Evolutionary conservation across 164 flowering plant species (phyloP).

Genomic region (Cinnamomum chago): DNA sequence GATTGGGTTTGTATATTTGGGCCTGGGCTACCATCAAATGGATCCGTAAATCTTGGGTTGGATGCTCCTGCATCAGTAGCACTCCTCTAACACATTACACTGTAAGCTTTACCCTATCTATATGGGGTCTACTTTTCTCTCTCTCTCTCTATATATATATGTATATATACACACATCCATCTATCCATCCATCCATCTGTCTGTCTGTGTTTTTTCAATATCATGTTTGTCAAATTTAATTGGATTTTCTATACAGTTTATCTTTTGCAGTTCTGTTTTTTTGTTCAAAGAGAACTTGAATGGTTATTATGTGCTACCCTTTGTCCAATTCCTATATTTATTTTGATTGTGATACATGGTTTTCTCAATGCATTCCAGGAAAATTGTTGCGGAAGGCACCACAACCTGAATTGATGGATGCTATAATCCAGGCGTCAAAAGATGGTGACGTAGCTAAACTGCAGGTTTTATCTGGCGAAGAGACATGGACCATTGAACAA

Average conservation of each 20-base stretch:
- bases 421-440: slow-evolving; percentile 67
- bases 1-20: too few species aligned
- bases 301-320: background rate
- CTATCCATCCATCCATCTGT: too few species aligned
- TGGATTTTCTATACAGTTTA: background rate
- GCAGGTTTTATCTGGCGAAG: slow-evolving; percentile 38
- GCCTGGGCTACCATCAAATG: too few species aligned
- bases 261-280: background rate
- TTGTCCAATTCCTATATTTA: background rate
- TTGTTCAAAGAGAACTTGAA: background rate
- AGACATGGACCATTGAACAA: slow-evolving; percentile 20
- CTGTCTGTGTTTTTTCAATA: too few species aligned
- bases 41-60: too few species aligned
- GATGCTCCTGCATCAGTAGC: too few species aligned
- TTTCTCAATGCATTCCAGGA: slow-evolving; percentile 40
- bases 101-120: too few species aligned
- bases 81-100: too few species aligned
- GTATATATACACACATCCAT: too few species aligned
- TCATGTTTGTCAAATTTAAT: too few species aligned
- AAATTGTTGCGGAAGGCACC: slow-evolving; percentile 56
- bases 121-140: too few species aligned
- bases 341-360: background rate
- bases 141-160: too few species aligned
- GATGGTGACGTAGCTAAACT: slow-evolving; percentile 57
- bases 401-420: slow-evolving; percentile 72